Base-by-base conservation (phyloP, 1,284 basidiomycete genomes). In the Marasmius tenuissimus region DNA sequence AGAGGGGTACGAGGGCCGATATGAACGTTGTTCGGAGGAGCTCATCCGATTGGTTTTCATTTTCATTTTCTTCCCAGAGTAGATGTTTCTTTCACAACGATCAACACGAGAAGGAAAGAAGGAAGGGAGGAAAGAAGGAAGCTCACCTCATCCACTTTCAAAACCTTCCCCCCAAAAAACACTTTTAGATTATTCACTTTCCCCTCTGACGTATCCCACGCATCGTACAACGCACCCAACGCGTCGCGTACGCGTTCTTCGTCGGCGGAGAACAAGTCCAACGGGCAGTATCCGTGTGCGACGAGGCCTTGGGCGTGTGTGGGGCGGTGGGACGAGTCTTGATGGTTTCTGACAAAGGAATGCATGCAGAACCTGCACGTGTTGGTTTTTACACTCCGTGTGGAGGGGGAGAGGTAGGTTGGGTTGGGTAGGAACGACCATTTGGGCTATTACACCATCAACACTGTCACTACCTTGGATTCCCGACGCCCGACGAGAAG, bases 281-380 rank as follows among this genome's bases (percentile, higher is more conserved):
- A 76, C 0, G 95, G 95, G 71, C 94, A 95, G 73, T 93, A 97
- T 1, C 77, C 78, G 6, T 74, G 71, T n/a, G 79, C 70, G n/a
- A 77, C 75, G 48, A 67, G 67, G 35, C 78, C 74, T 18, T 79
- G 80, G 45, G 66, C 66, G n/a, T 71, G 73, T 67, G 79, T 81
- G 8, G 18, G 52, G 3, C 3, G 14, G 16, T 58, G 27, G 14
- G 33, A 16, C 12, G 20, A 22, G 12, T 51, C 37, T n/a, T 12
- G n/a, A 45, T 48, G 48, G 16, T 50, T 48, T n/a, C 62, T 59
- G 67, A 89, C 72, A 66, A 85, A 81, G n/a, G 85, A 79, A 73
- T 97, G 93, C 87, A 97, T 90, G 72, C 93, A 94, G 73, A 93
- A 96, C 65, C 95, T 84, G 77, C 94, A 96, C 37, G 89, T 88